phyloP scores from a whole-genome alignment of 306 rosid genomes.

The Cyclanthera cordifolia region DNA sequence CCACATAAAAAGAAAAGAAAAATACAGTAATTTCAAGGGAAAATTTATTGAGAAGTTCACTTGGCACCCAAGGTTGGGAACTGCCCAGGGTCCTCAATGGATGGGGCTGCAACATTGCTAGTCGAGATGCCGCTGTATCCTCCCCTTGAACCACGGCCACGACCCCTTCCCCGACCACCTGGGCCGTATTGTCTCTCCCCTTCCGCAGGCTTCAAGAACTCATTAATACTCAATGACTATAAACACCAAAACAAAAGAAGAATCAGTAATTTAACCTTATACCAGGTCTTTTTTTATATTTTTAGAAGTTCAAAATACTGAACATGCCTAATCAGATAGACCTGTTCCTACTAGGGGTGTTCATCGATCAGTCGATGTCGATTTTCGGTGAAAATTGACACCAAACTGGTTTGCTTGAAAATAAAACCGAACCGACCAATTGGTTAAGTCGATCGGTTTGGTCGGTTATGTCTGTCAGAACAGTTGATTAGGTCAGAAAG shows the following conservation, averaged over 20 bases:
- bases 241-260: neutral
- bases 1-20: constrained; percentile 7
- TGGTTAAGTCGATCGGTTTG: too few relatives aligned
- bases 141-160: constrained; percentile 64
- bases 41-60: constrained; percentile 35
- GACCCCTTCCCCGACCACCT: constrained; percentile 73
- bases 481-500: too few relatives aligned
- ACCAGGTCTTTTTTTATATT: neutral
- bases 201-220: constrained; percentile 86
- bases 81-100: constrained; percentile 76
- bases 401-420: too few relatives aligned
- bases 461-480: too few relatives aligned
- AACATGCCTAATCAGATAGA: neutral
- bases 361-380: too few relatives aligned
- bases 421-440: too few relatives aligned
- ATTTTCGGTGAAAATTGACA: too few relatives aligned
- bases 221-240: constrained; percentile 70
- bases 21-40: constrained; percentile 11
- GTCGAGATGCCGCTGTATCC: constrained; percentile 28
- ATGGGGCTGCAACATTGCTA: constrained; percentile 48
- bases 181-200: constrained; percentile 56
- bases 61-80: constrained; percentile 92
- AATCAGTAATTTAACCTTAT: neutral
- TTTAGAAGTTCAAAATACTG: neutral
- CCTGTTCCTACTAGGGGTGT: neutral